Percentiles rank a stretch among this genome's conserved stretches.
phyloP scores from a whole-genome alignment of 2,329 filamentous ascomycete genomes.

The Aspergillus hiratsukae region DNA sequence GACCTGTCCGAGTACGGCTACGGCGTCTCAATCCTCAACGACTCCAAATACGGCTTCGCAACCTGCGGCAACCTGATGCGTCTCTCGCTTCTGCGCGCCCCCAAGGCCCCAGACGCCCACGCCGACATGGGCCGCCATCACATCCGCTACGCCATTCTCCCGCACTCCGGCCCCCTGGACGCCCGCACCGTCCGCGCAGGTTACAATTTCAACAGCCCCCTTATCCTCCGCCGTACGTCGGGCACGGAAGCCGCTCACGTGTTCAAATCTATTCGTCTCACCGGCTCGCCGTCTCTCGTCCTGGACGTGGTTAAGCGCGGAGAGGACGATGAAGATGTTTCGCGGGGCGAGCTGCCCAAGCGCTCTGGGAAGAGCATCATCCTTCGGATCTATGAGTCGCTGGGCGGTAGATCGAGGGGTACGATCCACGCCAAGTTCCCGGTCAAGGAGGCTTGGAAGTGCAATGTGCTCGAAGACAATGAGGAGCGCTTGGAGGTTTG shows the following conservation, averaged over 20 bases:
- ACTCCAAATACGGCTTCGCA: conserved; percentile 94
- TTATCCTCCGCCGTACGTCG: conserved; percentile 51
- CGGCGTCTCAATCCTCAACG: conserved; percentile 88
- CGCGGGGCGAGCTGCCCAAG: conserved; percentile 55
- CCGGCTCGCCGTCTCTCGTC: conserved; percentile 63
- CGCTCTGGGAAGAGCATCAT: conserved; percentile 75
- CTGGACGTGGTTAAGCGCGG: conserved; percentile 90
- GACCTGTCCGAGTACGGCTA: conserved; percentile 85
- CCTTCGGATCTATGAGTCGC: conserved; percentile 77
- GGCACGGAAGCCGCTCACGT: conserved; percentile 15
- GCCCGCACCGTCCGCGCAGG: conserved; percentile 73
- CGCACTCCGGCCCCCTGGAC: conserved; percentile 70
- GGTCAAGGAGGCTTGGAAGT: conserved; percentile 74
- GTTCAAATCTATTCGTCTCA: conserved; percentile 61
- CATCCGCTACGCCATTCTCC: conserved; percentile 87
- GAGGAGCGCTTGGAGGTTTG: conserved; percentile 59
- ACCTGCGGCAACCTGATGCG: conserved; percentile 87
- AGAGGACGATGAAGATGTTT: conserved; percentile 73
- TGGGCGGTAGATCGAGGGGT: conserved; percentile 75
- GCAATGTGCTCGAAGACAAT: conserved; percentile 86
- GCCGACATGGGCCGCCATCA: conserved; percentile 89
- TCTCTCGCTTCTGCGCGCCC: conserved; percentile 75
- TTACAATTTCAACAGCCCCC: conserved; percentile 84
- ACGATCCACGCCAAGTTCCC: conserved; percentile 63
- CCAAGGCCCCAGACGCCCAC: conserved; percentile 88